phyloP scores from a whole-genome alignment of 768 basidiomycete genomes.

The Boletus rex-veris region DNA sequence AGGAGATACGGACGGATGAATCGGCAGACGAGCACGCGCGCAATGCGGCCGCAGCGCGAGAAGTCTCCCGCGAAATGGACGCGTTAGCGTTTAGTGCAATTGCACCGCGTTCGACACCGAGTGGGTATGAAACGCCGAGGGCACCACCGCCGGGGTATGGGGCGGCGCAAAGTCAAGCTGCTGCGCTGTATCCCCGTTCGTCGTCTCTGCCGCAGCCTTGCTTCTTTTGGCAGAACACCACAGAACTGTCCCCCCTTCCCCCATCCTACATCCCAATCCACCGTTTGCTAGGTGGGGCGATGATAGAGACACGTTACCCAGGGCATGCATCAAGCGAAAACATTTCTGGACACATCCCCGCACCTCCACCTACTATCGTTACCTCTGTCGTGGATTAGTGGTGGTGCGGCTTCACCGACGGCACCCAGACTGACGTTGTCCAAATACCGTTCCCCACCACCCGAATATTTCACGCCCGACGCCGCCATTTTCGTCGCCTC shows the following conservation, averaged over 20 bases:
- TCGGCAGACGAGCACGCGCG: slow-evolving; percentile 49
- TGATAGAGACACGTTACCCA: background rate
- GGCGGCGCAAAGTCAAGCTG: slow-evolving; percentile 1
- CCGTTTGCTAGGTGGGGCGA: slow-evolving; percentile 33
- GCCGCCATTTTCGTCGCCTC: slow-evolving; percentile 29
- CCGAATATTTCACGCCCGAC: slow-evolving; percentile 42
- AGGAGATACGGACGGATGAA: slow-evolving; percentile 26
- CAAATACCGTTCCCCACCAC: slow-evolving; percentile 34
- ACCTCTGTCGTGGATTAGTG: background rate
- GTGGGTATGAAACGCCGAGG: slow-evolving; percentile 16
- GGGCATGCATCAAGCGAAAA: too few species aligned
- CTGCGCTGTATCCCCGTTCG: background rate
- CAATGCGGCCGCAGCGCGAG: slow-evolving; percentile 65
- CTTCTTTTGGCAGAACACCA: slow-evolving; percentile 8
- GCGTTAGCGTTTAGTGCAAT: slow-evolving; percentile 43
- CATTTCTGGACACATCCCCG: too few species aligned
- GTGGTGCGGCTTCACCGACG: background rate
- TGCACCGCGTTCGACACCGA: slow-evolving; percentile 8
- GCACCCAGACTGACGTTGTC: background rate
- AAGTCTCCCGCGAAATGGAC: slow-evolving; percentile 63
- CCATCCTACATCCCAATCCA: slow-evolving; percentile 36
- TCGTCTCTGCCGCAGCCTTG: background rate
- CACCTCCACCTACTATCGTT: background rate
- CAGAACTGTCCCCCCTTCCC: slow-evolving; percentile 22
- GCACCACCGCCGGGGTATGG: slow-evolving; percentile 11